A percentile compares a stretch with the other conserved stretches of the same genome.
Evolutionary conservation across 805 yeast species (phyloP).

Genomic region (Priceomyces fermenticarens): DNA sequence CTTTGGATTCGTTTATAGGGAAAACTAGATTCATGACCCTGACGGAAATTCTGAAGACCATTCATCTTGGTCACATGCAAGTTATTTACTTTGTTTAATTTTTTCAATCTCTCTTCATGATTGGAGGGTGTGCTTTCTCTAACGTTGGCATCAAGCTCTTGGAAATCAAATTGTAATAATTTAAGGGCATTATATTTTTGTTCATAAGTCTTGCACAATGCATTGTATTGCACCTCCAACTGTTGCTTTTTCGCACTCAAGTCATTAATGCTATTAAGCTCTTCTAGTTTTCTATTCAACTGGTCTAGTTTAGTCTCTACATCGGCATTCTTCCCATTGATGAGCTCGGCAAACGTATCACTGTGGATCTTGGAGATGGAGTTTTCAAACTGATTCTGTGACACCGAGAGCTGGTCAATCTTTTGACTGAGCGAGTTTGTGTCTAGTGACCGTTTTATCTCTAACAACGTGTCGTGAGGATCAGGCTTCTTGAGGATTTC

Average conservation of each 20-base stretch:
- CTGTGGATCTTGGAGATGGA: no score
- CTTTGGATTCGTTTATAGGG: conserved; percentile 24
- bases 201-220: conserved; percentile 19
- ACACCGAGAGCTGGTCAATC: no score
- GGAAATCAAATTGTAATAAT: conserved; percentile 19
- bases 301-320: no score
- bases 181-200: conserved; percentile 20
- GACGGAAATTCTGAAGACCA: conserved; percentile 10
- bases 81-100: conserved; percentile 17
- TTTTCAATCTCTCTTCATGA: conserved; percentile 3
- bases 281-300: no score
- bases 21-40: conserved; percentile 1
- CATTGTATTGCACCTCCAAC: conserved; percentile 18
- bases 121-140: conserved; percentile 8
- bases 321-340: no score
- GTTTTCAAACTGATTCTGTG: no score
- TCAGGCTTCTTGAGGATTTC: not conserved
- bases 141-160: conserved; percentile 10
- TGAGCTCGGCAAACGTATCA: no score
- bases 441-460: no score
- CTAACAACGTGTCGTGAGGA: no score
- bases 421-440: no score
- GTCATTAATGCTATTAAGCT: not conserved
- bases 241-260: conserved; percentile 3
- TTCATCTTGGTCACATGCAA: conserved; percentile 18